These are phyloP conservation scores for Aspergillus diversus DNA, from an alignment of 495 filamentous ascomycete species.

Conservation along the genomic window DNA sequence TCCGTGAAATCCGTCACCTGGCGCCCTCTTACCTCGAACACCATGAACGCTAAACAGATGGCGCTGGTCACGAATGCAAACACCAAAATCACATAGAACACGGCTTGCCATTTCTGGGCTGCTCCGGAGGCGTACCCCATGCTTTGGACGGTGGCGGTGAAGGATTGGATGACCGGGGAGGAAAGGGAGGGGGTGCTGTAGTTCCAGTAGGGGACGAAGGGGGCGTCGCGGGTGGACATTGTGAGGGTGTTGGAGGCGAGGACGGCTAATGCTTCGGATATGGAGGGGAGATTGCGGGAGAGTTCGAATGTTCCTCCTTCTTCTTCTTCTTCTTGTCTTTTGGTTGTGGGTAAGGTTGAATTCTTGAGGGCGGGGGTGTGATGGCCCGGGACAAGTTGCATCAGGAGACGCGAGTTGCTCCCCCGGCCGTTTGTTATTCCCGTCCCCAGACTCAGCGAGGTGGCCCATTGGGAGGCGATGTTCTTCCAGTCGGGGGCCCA, in stretches of 20 bases:
- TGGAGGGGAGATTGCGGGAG: slow-evolving; percentile 56
- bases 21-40: slow-evolving; percentile 49
- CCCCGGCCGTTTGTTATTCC: slow-evolving; percentile 63
- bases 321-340: no score
- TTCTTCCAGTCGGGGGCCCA: slow-evolving; percentile 59
- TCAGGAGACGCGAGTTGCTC: slow-evolving; percentile 65
- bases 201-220: slow-evolving; percentile 62
- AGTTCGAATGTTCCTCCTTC: slow-evolving; percentile 24
- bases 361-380: slow-evolving; percentile 5
- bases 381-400: slow-evolving; percentile 46
- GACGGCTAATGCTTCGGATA: slow-evolving; percentile 69
- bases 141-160: slow-evolving; percentile 58
- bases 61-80: slow-evolving; percentile 65
- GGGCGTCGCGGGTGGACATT: slow-evolving; percentile 51
- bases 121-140: slow-evolving; percentile 67
- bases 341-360: background rate
- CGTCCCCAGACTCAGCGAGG: slow-evolving; percentile 58
- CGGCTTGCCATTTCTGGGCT: slow-evolving; percentile 55
- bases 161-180: slow-evolving; percentile 48
- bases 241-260: slow-evolving; percentile 67
- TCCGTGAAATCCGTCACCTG: slow-evolving; percentile 80
- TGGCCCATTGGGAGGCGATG: slow-evolving; percentile 60
- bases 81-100: slow-evolving; percentile 66
- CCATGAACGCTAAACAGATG: slow-evolving; percentile 61
- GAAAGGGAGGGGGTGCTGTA: slow-evolving; percentile 41